Conservation (phyloP, 768 basidiomycete genomes). For the Amanita fuliginea region DNA sequence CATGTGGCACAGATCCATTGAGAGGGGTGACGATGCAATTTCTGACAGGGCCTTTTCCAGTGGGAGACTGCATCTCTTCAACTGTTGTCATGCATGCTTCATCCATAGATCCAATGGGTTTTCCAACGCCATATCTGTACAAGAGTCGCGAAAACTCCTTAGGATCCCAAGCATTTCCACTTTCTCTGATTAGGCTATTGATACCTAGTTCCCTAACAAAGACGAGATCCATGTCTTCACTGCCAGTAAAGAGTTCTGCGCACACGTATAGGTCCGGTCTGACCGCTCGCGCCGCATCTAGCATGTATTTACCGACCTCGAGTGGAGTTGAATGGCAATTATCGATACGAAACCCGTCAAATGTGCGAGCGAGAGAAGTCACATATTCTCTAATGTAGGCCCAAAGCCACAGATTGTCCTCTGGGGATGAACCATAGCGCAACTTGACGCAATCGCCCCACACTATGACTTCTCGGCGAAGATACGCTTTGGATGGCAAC, state of each 20-base stretch:
- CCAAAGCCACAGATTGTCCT: slow-evolving; percentile 93
- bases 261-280: slow-evolving; percentile 94
- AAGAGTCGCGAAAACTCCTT: slow-evolving; percentile 86
- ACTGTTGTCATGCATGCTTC: slow-evolving; percentile 66
- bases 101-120: slow-evolving; percentile 97
- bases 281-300: slow-evolving; percentile 81
- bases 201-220: slow-evolving; percentile 91
- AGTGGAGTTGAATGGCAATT: slow-evolving; percentile 98
- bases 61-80: slow-evolving; percentile 73
- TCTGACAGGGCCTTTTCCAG: slow-evolving; percentile 69
- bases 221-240: slow-evolving; percentile 82
- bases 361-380: slow-evolving; percentile 63
- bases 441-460: slow-evolving; percentile 99
- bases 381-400: slow-evolving; percentile 82
- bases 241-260: slow-evolving; percentile 95
- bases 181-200: slow-evolving; percentile 90
- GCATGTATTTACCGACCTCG: slow-evolving; percentile 89
- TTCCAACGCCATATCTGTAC: slow-evolving; percentile 84
- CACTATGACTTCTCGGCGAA: slow-evolving; percentile 91
- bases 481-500: slow-evolving; percentile 85
- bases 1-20: slow-evolving; percentile 83
- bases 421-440: slow-evolving; percentile 75
- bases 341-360: slow-evolving; percentile 96
- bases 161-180: slow-evolving; percentile 83
- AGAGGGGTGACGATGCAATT: slow-evolving; percentile 68